Conservation (phyloP, 192 early-diverging fungal species). For the Backusella luteola region DNA sequence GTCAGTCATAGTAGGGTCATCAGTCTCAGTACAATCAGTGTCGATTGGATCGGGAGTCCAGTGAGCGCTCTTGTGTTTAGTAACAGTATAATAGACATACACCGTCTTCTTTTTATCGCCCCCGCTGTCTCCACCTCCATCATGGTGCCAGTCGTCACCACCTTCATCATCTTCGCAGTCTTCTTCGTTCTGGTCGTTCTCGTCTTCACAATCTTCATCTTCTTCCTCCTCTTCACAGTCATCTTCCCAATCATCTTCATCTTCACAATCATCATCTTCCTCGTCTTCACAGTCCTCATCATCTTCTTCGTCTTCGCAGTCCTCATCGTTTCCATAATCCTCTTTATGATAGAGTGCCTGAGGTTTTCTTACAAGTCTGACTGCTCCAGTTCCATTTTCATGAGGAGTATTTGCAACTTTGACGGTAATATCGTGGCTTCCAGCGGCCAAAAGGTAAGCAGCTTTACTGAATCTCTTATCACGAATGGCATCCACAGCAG, state of each 20-base stretch:
- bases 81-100: constrained; percentile 1
- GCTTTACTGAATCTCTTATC: constrained; percentile 9
- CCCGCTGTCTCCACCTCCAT: background rate
- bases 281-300: background rate
- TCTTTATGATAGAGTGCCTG: background rate
- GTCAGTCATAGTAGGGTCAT: too few species aligned
- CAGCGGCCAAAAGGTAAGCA: background rate
- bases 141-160: background rate
- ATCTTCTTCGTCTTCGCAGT: background rate
- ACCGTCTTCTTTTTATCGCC: background rate
- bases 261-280: background rate
- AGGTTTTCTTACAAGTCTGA: constrained; percentile 1
- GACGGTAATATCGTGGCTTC: constrained; percentile 7
- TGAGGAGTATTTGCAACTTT: constrained; percentile 6
- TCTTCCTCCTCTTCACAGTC: background rate
- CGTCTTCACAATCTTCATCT: background rate
- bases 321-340: background rate
- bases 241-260: background rate
- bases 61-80: background rate
- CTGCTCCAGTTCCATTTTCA: constrained; percentile 2
- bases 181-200: background rate
- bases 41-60: background rate
- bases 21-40: background rate
- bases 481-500: background rate
- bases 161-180: background rate